phyloP scores from a whole-genome alignment of 176 grass and related monocot species.

The Triticum urartu region DNA sequence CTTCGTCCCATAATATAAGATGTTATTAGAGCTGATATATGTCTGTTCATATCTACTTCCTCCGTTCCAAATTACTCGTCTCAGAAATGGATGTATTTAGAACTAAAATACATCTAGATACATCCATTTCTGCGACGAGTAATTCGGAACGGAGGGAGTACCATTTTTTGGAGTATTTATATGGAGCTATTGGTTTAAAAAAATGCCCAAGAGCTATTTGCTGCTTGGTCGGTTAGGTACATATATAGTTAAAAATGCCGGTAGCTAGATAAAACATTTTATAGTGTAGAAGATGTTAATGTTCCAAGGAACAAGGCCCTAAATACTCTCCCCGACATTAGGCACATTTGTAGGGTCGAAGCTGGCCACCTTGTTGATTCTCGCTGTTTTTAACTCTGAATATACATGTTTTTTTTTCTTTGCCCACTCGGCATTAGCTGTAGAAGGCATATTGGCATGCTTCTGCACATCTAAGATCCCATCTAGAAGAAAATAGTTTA shows the following conservation, averaged over 20 bases:
- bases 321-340: conserved; percentile 54
- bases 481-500: conserved; percentile 37
- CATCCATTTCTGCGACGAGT: too few species aligned
- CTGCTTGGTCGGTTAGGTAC: background rate
- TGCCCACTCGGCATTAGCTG: conserved; percentile 29
- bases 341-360: conserved; percentile 48
- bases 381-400: background rate
- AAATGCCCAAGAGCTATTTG: background rate
- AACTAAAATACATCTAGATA: too few species aligned
- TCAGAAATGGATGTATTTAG: too few species aligned
- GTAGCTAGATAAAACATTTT: background rate
- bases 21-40: too few species aligned
- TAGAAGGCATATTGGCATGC: conserved; percentile 27
- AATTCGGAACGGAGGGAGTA: too few species aligned
- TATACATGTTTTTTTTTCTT: conserved; percentile 20
- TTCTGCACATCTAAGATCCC: conserved; percentile 49
- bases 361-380: conserved; percentile 10
- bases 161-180: background rate
- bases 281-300: conserved; percentile 10
- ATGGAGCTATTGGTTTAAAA: background rate
- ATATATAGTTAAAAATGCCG: background rate
- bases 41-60: too few species aligned
- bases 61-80: too few species aligned
- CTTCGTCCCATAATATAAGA: too few species aligned
- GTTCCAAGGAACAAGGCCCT: conserved; percentile 37